phyloP scores from a whole-genome alignment of 2,329 filamentous ascomycete species.

The Orbilia javanica region DNA sequence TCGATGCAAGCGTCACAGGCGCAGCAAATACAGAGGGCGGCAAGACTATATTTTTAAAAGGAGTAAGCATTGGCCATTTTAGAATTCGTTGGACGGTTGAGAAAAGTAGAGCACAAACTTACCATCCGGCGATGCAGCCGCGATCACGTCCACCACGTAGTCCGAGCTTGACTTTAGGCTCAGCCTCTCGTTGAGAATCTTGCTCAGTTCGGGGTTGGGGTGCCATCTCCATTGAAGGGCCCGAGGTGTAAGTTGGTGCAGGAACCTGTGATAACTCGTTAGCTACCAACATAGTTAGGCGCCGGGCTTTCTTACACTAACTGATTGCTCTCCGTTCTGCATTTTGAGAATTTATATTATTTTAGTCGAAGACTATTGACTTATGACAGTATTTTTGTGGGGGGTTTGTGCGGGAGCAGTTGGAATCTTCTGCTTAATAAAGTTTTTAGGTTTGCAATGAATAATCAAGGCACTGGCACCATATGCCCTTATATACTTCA shows the following conservation, averaged over 20 bases:
- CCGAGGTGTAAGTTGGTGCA: constrained; percentile 23
- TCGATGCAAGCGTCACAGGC: constrained; percentile 57
- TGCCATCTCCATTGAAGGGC: constrained; percentile 51
- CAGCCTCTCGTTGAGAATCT: constrained; percentile 41
- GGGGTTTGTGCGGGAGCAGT: not conserved
- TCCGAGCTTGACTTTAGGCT: constrained; percentile 51
- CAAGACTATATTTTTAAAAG: constrained; percentile 28
- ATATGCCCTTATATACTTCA: not conserved
- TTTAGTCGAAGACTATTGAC: not conserved
- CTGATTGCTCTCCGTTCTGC: constrained; percentile 39
- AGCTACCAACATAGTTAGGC: not conserved
- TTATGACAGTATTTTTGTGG: not conserved
- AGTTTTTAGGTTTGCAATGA: not conserved
- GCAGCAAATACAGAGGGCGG: constrained; percentile 53
- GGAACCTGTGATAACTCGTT: not conserved
- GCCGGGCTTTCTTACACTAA: constrained; percentile 15
- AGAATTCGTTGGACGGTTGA: not conserved
- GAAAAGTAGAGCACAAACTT: not conserved
- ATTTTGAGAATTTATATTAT: constrained; percentile 18
- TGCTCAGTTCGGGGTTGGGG: constrained; percentile 43
- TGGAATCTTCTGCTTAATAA: not conserved
- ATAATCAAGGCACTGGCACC: not conserved
- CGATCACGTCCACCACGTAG: constrained; percentile 54
- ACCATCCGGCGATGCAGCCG: constrained; percentile 56
- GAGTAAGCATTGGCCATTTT: not conserved